A percentile compares a stretch with the other conserved stretches of the same genome.
phyloP scores from a whole-genome alignment of 163 green algal genomes.

The Prototheca cutis region DNA sequence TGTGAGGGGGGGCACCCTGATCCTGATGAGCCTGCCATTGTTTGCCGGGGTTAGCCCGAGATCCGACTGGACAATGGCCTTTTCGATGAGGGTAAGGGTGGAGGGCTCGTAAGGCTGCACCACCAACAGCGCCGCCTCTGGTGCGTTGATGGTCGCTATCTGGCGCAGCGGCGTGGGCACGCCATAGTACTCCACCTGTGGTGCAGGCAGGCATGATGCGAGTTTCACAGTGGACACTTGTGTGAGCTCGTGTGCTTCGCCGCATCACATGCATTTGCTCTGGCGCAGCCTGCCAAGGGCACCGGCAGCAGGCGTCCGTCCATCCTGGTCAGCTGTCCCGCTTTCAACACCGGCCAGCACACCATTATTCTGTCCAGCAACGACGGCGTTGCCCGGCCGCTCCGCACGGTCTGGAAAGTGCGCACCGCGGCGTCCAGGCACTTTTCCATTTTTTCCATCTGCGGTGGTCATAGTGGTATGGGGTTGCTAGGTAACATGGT shows the following conservation, averaged over 20 bases:
- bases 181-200: constrained; percentile 91
- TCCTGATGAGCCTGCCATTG: constrained; percentile 88
- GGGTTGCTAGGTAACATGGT: neutral
- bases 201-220: neutral
- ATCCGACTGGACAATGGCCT: constrained; percentile 75
- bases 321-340: neutral
- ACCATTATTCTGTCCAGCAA: constrained; percentile 87
- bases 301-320: no score
- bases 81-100: constrained; percentile 65
- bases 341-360: neutral
- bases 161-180: constrained; percentile 65
- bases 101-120: constrained; percentile 47
- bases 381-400: constrained; percentile 72
- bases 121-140: constrained; percentile 74
- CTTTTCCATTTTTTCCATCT: constrained; percentile 88
- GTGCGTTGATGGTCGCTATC: constrained; percentile 68
- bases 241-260: no score
- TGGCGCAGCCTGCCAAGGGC: no score
- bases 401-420: constrained; percentile 84
- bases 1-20: constrained; percentile 84
- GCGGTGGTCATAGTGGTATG: neutral
- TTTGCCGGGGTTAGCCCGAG: constrained; percentile 89
- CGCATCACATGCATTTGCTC: neutral
- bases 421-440: constrained; percentile 50
- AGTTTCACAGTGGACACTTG: neutral